A percentile compares a stretch with the other conserved stretches of the same genome.
These are phyloP conservation scores for Nicotiana attenuata DNA, from an alignment of 257 asterid species.

Conservation along the genomic window DNA sequence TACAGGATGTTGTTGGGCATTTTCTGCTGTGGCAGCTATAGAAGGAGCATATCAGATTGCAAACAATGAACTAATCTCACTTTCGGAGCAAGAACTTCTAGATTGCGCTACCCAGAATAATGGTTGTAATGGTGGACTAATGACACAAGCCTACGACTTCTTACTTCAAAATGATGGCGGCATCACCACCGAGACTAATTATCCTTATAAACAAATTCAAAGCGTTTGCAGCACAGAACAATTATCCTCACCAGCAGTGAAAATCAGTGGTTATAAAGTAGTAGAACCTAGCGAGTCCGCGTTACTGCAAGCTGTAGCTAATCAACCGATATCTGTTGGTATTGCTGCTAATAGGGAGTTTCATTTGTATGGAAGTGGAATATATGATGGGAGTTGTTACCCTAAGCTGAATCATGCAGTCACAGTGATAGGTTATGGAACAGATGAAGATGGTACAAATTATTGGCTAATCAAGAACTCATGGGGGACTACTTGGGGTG, in stretches of 20 bases:
- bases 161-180: not conserved
- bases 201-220: not conserved
- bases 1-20: constrained; percentile 12
- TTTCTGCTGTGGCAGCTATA: not conserved
- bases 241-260: not conserved
- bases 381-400: not conserved
- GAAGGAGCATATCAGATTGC: not conserved
- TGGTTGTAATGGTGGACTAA: not conserved
- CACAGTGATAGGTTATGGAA: not conserved
- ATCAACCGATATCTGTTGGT: not conserved
- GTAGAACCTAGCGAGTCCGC: not conserved
- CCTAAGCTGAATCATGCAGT: not conserved
- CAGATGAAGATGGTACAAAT: not conserved
- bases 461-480: constrained; percentile 11
- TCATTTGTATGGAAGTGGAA: not conserved
- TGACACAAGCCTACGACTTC: not conserved
- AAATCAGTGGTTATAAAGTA: not conserved
- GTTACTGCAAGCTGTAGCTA: not conserved
- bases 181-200: not conserved
- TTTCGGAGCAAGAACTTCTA: not conserved
- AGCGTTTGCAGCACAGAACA: not conserved
- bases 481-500: constrained; percentile 11
- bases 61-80: not conserved
- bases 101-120: not conserved
- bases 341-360: not conserved